phyloP scores from a whole-genome alignment of 352 stramenopile genomes.

The Pythium phragmitis region DNA sequence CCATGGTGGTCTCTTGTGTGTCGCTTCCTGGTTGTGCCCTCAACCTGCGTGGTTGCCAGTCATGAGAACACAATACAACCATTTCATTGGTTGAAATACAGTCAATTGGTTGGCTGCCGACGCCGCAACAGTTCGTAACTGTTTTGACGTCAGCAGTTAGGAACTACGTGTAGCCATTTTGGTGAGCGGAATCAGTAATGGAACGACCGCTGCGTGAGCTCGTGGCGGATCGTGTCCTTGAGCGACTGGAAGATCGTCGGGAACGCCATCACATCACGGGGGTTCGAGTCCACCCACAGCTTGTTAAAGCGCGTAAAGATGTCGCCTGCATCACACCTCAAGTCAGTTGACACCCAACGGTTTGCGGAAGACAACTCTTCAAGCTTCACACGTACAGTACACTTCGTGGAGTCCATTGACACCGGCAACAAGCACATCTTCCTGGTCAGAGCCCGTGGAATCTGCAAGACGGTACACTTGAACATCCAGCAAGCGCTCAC shows the following conservation, averaged over 20 bases:
- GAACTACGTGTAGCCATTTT: slow-evolving; percentile 31
- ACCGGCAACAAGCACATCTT: slow-evolving; percentile 34
- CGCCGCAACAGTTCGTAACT: slow-evolving; percentile 13
- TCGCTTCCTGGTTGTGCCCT: slow-evolving; percentile 16
- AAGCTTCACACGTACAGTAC: slow-evolving; percentile 50
- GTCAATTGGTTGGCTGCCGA: slow-evolving; percentile 22
- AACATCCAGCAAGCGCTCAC: slow-evolving; percentile 73
- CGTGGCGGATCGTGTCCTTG: slow-evolving; percentile 60
- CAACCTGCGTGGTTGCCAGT: slow-evolving; percentile 25
- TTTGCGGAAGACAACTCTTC: neutral
- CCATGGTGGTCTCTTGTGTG: slow-evolving; percentile 33
- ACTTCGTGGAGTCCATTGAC: slow-evolving; percentile 65
- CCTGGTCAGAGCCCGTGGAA: slow-evolving; percentile 12
- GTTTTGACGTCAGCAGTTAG: slow-evolving; percentile 11
- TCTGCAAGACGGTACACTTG: slow-evolving; percentile 56
- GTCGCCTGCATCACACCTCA: slow-evolving; percentile 33
- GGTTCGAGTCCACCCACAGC: slow-evolving; percentile 79
- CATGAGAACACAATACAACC: slow-evolving; percentile 14
- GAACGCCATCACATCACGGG: slow-evolving; percentile 85
- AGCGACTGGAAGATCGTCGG: slow-evolving; percentile 80
- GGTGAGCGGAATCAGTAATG: slow-evolving; percentile 38
- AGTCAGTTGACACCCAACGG: neutral
- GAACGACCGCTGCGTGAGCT: slow-evolving; percentile 64
- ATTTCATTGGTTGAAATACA: slow-evolving; percentile 29
- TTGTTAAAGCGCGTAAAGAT: slow-evolving; percentile 86